Conservation (phyloP, 495 filamentous ascomycete species). For the Xylaria palmicola region DNA sequence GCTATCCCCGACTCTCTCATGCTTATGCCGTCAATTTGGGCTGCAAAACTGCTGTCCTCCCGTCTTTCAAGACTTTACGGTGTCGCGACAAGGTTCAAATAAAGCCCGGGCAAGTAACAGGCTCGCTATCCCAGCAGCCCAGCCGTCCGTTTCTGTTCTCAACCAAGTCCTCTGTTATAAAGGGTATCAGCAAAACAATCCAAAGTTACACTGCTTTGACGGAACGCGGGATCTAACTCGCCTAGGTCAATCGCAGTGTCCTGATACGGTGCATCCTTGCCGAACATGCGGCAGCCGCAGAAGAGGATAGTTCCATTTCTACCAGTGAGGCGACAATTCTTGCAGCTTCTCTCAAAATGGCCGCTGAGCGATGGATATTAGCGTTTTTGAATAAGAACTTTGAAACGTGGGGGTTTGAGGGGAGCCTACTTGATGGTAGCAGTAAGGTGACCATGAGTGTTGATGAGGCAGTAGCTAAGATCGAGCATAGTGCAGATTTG, state of each 20-base stretch:
- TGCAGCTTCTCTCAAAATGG: constrained; percentile 10
- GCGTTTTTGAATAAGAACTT: too few relatives aligned
- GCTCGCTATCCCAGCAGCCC: constrained; percentile 13
- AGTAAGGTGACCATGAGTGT: constrained; percentile 3
- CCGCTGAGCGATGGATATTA: constrained; percentile 1
- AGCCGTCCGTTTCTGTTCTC: constrained; percentile 1
- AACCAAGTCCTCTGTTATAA: constrained; percentile 1
- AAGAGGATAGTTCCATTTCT: neutral
- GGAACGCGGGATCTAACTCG: neutral
- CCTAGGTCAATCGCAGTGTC: constrained; percentile 8
- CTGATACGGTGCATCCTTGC: constrained; percentile 6
- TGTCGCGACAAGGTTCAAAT: neutral
- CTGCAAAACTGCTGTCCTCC: too few relatives aligned
- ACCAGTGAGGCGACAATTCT: constrained; percentile 2
- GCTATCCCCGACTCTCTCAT: too few relatives aligned
- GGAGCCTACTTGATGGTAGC: constrained; percentile 12
- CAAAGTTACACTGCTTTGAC: neutral
- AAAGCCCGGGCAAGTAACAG: neutral
- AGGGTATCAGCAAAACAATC: neutral
- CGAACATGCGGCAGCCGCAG: constrained; percentile 12
- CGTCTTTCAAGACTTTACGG: neutral
- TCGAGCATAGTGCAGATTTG: constrained; percentile 14
- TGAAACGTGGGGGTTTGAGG: neutral
- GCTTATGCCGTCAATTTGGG: too few relatives aligned
- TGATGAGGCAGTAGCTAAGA: constrained; percentile 16